A percentile compares a stretch with the other conserved stretches of the same genome.
phyloP scores from a whole-genome alignment of 805 yeast species.

The Metschnikowia continentalis region DNA sequence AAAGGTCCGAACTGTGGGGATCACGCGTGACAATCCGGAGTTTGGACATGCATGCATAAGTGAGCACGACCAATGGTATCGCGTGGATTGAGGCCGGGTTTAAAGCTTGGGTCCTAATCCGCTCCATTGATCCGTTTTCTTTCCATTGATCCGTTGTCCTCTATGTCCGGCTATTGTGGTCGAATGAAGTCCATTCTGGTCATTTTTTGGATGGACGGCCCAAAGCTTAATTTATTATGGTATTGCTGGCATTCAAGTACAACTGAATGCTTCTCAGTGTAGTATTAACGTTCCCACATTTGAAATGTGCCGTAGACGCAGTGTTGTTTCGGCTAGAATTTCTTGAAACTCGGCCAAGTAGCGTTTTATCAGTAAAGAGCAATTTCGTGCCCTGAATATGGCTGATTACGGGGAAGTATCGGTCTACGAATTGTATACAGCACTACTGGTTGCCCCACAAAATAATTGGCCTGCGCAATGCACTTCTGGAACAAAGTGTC shows the following conservation, averaged over 20 bases:
- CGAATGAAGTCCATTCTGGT: too few relatives aligned
- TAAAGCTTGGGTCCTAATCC: not conserved
- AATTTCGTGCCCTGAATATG: not conserved
- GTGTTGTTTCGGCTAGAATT: too few relatives aligned
- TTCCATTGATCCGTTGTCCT: not conserved
- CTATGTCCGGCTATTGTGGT: too few relatives aligned
- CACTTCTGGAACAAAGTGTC: not conserved
- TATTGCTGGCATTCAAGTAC: too few relatives aligned
- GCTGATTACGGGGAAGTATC: not conserved
- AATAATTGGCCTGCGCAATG: not conserved
- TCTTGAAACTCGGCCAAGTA: too few relatives aligned
- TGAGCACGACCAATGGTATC: slow-evolving; percentile 2
- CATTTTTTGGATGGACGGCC: too few relatives aligned
- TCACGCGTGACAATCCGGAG: slow-evolving; percentile 6
- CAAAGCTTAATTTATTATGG: too few relatives aligned
- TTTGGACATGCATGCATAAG: slow-evolving; percentile 1
- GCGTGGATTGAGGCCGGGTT: not conserved
- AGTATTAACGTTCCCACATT: too few relatives aligned
- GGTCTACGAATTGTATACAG: not conserved
- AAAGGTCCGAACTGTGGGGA: slow-evolving; percentile 19
- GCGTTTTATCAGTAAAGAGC: too few relatives aligned
- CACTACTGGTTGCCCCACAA: not conserved
- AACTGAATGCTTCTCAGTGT: too few relatives aligned
- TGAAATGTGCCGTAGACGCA: too few relatives aligned
- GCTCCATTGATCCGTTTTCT: not conserved